phyloP scores from a whole-genome alignment of 108 stramenopile species.

The Pseudonitzschia delicatissima region DNA sequence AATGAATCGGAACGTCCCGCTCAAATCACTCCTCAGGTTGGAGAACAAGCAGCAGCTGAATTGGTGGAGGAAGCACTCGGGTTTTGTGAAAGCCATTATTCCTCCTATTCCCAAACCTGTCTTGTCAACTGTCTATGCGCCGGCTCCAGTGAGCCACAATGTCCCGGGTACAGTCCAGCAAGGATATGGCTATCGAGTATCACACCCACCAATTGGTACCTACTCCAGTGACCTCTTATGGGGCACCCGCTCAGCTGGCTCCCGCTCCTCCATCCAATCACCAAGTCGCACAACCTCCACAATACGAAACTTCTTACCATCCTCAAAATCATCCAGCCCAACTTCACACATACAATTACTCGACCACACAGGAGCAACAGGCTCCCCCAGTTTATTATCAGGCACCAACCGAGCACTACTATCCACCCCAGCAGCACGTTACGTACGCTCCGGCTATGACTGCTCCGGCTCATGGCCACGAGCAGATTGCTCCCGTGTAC shows the following conservation, averaged over 20 bases:
- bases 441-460: neutral
- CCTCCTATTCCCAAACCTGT: slow-evolving; percentile 27
- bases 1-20: slow-evolving; percentile 33
- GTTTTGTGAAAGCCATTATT: slow-evolving; percentile 41
- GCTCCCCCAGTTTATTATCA: slow-evolving; percentile 1
- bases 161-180: neutral
- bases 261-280: neutral
- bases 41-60: slow-evolving; percentile 27
- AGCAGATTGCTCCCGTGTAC: neutral
- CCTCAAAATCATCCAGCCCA: neutral
- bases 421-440: slow-evolving; percentile 5
- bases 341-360: neutral
- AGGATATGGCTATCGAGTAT: slow-evolving; percentile 1
- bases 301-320: neutral
- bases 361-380: too few species aligned
- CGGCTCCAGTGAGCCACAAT: neutral
- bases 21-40: slow-evolving; percentile 42
- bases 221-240: neutral
- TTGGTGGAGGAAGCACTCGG: slow-evolving; percentile 42
- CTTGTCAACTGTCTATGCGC: slow-evolving; percentile 4
- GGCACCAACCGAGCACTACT: neutral
- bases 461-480: neutral
- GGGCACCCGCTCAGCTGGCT: neutral
- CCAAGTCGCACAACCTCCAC: neutral
- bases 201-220: slow-evolving; percentile 2